Evolutionary conservation across 2,329 filamentous ascomycete genomes (phyloP).

Genomic region (Penicillium brevicompactum): DNA sequence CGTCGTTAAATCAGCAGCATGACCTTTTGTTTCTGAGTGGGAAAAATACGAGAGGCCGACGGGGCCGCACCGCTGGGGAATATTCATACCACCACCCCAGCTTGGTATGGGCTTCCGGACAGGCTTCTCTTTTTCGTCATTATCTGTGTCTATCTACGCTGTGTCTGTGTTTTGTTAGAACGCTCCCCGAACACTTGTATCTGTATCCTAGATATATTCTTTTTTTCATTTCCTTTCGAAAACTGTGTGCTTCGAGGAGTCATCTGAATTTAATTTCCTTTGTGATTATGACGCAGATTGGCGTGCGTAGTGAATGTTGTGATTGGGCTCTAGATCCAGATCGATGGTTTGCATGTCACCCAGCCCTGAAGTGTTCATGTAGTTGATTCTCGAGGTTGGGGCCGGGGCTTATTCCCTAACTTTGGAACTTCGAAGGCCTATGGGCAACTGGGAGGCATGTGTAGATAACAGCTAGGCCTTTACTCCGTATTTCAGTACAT

Average conservation of each 20-base stretch:
- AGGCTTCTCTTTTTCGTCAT: constrained; percentile 28
- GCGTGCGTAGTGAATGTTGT: not conserved
- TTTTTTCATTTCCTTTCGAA: constrained; percentile 39
- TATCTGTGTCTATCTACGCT: constrained; percentile 31
- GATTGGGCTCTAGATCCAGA: not conserved
- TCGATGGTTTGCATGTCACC: not conserved
- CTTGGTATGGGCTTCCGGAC: constrained; percentile 23
- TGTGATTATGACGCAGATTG: constrained; percentile 27
- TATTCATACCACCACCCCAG: constrained; percentile 26
- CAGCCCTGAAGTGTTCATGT: too few relatives aligned
- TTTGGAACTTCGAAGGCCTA: too few relatives aligned
- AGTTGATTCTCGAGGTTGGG: too few relatives aligned
- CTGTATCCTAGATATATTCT: constrained; percentile 46
- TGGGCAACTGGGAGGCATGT: too few relatives aligned
- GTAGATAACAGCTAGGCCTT: too few relatives aligned
- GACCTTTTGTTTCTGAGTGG: constrained; percentile 30
- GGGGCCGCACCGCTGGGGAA: constrained; percentile 30
- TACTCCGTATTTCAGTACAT: too few relatives aligned
- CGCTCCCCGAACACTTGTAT: constrained; percentile 43
- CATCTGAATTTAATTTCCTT: constrained; percentile 43
- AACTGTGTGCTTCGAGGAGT: constrained; percentile 41
- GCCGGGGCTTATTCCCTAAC: too few relatives aligned
- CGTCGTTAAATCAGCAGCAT: constrained; percentile 36
- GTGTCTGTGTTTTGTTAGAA: constrained; percentile 42
- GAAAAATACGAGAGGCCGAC: constrained; percentile 31